Percentiles rank a stretch among this genome's conserved stretches.
These are phyloP conservation scores for Candida neerlandica DNA, from an alignment of 1,139 yeast genomes.

Conservation along the genomic window DNA sequence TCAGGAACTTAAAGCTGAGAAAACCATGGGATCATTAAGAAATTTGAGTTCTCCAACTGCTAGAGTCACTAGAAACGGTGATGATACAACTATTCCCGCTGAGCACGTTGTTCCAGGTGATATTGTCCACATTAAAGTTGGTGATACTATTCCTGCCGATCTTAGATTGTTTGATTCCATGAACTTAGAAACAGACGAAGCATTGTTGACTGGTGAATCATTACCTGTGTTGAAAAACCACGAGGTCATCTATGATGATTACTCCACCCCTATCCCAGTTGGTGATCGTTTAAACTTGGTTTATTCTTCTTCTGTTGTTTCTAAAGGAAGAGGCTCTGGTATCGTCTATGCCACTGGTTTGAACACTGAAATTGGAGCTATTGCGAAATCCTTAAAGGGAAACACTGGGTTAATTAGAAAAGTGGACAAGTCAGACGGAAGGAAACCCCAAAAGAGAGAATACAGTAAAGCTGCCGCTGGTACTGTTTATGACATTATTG, in stretches of 20 bases:
- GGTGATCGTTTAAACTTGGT: slow-evolving; percentile 80
- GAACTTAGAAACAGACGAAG: slow-evolving; percentile 82
- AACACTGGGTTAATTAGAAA: slow-evolving; percentile 18
- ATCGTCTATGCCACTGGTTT: slow-evolving; percentile 69
- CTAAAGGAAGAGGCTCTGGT: slow-evolving; percentile 79
- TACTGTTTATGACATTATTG: slow-evolving; percentile 47
- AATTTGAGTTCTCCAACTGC: slow-evolving; percentile 76
- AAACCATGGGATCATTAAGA: slow-evolving; percentile 77
- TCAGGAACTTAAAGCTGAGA: slow-evolving; percentile 76
- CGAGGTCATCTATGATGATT: slow-evolving; percentile 47
- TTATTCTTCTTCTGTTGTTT: slow-evolving; percentile 68
- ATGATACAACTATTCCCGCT: slow-evolving; percentile 60
- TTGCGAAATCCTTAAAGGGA: slow-evolving; percentile 65
- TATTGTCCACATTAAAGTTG: slow-evolving; percentile 63
- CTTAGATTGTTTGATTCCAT: slow-evolving; percentile 59
- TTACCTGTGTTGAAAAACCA: slow-evolving; percentile 66
- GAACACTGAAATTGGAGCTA: slow-evolving; percentile 74
- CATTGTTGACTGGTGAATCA: slow-evolving; percentile 79
- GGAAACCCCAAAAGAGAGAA: slow-evolving; percentile 35
- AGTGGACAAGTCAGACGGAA: slow-evolving; percentile 25
- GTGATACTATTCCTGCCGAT: slow-evolving; percentile 83
- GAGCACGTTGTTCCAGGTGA: slow-evolving; percentile 80
- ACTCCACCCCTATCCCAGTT: slow-evolving; percentile 52
- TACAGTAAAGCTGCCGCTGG: slow-evolving; percentile 45
- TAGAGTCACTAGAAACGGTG: slow-evolving; percentile 65